Evolutionary conservation across 495 filamentous ascomycete genomes (phyloP), one percentile per base, ranked within the genome.

Genomic region (Penicillium bovifimosum): DNA sequence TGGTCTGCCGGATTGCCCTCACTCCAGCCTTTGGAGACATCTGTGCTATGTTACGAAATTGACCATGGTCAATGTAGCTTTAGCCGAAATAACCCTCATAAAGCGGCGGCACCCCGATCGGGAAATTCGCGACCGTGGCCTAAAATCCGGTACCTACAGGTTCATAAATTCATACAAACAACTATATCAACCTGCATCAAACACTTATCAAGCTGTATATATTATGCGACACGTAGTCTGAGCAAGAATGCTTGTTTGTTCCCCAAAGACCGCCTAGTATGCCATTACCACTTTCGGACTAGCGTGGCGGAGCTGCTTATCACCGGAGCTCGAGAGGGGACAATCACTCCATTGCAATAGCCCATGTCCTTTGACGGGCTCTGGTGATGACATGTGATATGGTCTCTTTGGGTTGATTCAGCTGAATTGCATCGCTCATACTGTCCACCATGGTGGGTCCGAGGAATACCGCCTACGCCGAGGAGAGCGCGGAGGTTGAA

Each of bases 401-500:
- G 45, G 42, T 53, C 47, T 52, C 29, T 33, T 20, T 48, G 32
- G 32, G 28, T 55, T 44, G 26, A 29, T 20, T 40, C 39, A 6
- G 36, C 29, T 56, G 52, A 62, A 57, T 36, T 53, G 35, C 13
- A 48, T 39, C 13, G 24, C 3, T 45, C 28, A 44, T 14, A 17
- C 13, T 9, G 16, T 26, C 52, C 45, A 63, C 50, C 45, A 82
- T 82, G 78, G 71, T 79, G 36, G 73, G 68, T 33, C 65, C 71
- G n/a, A 70, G 76, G 54, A 75, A 77, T 59, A 73, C 71, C 38
- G 71, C 76, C n/a, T 77, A 79, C 64, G 82, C 79, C n/a, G 84
- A 87, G 72, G 84, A 87, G 66, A 80, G 81, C 63, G 84, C 84
- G 1, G 84, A 87, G 68, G 84, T 87, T 38, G 84, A 86, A 66